Percentiles rank a stretch among this genome's conserved stretches.
These are phyloP conservation scores for Leishmania turanica DNA, from an alignment of 208 protist genomes.

Conservation along the genomic window DNA sequence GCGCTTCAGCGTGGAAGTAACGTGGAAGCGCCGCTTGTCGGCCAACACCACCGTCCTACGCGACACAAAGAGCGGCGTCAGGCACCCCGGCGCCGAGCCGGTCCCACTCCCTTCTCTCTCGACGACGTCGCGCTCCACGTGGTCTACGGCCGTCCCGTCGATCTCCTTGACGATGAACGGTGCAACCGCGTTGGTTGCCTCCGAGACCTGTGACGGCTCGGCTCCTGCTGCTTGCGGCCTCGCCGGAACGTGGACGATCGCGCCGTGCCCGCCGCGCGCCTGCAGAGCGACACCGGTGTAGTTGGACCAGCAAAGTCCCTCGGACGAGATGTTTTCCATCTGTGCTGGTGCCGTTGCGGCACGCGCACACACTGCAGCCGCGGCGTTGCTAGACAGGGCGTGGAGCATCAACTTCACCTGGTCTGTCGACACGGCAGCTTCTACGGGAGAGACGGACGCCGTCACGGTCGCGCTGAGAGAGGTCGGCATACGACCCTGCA, in stretches of 20 bases:
- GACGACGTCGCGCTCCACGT: constrained; percentile 25
- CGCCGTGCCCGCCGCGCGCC: constrained; percentile 18
- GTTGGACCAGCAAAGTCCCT: constrained; percentile 9
- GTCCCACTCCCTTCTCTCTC: background rate
- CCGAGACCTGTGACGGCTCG: background rate
- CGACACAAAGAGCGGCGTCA: constrained; percentile 16
- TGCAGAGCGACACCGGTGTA: constrained; percentile 10
- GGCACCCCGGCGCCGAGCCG: background rate
- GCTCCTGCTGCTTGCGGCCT: background rate
- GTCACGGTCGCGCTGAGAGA: constrained; percentile 29
- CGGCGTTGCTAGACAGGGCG: background rate
- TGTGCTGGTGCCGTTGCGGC: too few relatives aligned
- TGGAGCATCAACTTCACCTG: constrained; percentile 24
- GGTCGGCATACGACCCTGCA: constrained; percentile 33
- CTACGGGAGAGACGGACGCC: constrained; percentile 33
- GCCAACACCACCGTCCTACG: constrained; percentile 12
- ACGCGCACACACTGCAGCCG: background rate
- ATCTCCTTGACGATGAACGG: constrained; percentile 15
- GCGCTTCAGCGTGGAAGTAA: constrained; percentile 16
- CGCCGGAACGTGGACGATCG: constrained; percentile 5
- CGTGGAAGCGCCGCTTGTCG: constrained; percentile 30
- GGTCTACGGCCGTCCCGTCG: constrained; percentile 25
- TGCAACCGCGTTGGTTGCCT: background rate
- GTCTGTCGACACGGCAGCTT: constrained; percentile 31
- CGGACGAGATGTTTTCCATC: background rate